A percentile compares a stretch with the other conserved stretches of the same genome.
Evolutionary conservation across 306 rosid species (phyloP).

Genomic region (Phaseolus lunatus): DNA sequence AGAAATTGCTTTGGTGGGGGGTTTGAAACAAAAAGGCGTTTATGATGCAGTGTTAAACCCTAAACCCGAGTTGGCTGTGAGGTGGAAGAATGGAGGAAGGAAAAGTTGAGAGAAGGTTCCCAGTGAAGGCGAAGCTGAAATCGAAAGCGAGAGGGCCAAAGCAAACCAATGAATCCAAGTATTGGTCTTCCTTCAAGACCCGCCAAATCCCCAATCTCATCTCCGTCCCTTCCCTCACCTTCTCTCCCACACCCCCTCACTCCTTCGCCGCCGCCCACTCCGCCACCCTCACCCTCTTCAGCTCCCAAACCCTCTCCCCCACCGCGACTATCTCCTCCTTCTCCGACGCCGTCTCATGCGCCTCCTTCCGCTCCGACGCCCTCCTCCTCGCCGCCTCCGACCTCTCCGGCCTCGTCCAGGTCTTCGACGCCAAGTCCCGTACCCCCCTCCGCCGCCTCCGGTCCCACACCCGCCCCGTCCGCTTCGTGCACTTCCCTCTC

Average conservation of each 20-base stretch:
- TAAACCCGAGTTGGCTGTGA: slow-evolving; percentile 19
- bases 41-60: slow-evolving; percentile 42
- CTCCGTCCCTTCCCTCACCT: slow-evolving; percentile 68
- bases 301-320: slow-evolving; percentile 56
- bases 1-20: too few species aligned
- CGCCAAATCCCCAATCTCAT: slow-evolving; percentile 66
- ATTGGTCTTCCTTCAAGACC: slow-evolving; percentile 88
- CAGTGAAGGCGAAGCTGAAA: slow-evolving; percentile 72
- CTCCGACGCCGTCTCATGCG: slow-evolving; percentile 69
- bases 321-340: slow-evolving; percentile 65
- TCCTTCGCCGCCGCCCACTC: slow-evolving; percentile 77
- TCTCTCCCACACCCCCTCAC: slow-evolving; percentile 66
- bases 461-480: slow-evolving; percentile 80
- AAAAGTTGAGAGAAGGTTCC: slow-evolving; percentile 51
- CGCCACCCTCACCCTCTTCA: slow-evolving; percentile 65
- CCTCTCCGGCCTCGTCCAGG: slow-evolving; percentile 80
- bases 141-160: slow-evolving; percentile 68
- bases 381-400: slow-evolving; percentile 84
- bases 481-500: slow-evolving; percentile 69
- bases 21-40: too few species aligned
- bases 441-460: slow-evolving; percentile 69
- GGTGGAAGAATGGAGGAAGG: slow-evolving; percentile 65
- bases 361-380: slow-evolving; percentile 82
- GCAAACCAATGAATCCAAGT: slow-evolving; percentile 72
- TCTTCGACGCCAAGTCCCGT: slow-evolving; percentile 69